Conservation (phyloP, 352 stramenopile genomes). For the Phytophthora crassamura region DNA sequence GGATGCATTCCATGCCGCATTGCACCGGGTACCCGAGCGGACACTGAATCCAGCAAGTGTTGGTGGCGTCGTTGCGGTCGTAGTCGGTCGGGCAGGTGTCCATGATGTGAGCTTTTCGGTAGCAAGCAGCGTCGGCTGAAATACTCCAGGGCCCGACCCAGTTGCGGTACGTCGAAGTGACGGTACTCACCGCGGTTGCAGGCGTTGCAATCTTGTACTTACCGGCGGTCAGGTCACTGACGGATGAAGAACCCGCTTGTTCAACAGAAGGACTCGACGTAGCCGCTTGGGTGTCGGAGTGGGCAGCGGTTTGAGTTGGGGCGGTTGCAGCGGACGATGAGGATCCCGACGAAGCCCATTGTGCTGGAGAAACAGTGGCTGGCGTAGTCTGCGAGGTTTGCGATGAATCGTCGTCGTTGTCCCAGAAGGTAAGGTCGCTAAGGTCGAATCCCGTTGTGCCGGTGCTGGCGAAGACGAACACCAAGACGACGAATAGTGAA, state of each 20-base stretch:
- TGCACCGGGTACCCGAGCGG: conserved; percentile 51
- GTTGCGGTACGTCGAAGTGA: conserved; percentile 14
- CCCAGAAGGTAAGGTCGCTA: conserved; percentile 15
- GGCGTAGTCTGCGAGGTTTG: too few relatives aligned
- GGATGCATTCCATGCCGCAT: conserved; percentile 52
- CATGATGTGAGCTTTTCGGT: conserved; percentile 38
- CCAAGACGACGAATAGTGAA: neutral
- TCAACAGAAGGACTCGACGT: too few relatives aligned
- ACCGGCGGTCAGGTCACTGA: too few relatives aligned
- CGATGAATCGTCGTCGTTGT: conserved; percentile 15
- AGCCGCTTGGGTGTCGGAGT: too few relatives aligned
- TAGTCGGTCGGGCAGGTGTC: conserved; percentile 33
- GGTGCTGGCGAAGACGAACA: neutral
- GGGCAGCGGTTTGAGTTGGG: too few relatives aligned
- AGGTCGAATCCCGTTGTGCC: conserved; percentile 5
- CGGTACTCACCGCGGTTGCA: neutral
- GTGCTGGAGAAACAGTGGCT: too few relatives aligned
- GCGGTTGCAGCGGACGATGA: too few relatives aligned
- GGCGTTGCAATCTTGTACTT: neutral
- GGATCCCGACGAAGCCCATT: too few relatives aligned
- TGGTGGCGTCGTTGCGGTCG: conserved; percentile 29
- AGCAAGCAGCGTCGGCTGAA: conserved; percentile 33
- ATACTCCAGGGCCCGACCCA: conserved; percentile 35
- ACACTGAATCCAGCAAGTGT: conserved; percentile 46
- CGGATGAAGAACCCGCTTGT: too few relatives aligned